A percentile compares a stretch with the other conserved stretches of the same genome.
Evolutionary conservation across 202 grass and related monocot genomes (phyloP).

Genomic region (Setaria viridis): DNA sequence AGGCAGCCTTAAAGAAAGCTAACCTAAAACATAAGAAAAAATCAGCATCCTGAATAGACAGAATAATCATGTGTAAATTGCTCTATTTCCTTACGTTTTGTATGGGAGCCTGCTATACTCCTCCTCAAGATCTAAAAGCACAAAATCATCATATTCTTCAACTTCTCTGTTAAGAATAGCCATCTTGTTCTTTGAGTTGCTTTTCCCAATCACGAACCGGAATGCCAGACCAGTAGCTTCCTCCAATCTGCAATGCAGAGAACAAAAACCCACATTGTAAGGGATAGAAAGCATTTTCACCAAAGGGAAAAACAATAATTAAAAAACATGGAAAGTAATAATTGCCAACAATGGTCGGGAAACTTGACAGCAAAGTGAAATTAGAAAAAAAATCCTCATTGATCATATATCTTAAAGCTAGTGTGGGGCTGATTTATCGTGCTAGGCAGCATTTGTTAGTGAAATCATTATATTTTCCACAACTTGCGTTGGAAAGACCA

Average conservation of each 20-base stretch:
- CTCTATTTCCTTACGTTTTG: conserved; percentile 78
- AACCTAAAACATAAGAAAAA: conserved; percentile 90
- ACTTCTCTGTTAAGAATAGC: conserved; percentile 74
- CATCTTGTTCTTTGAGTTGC: conserved; percentile 91
- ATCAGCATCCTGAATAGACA: conserved; percentile 52
- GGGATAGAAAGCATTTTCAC: conserved; percentile 7
- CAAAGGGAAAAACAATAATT: conserved; percentile 28
- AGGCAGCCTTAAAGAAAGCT: conserved; percentile 98
- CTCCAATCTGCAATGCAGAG: conserved; percentile 72
- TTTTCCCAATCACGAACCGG: conserved; percentile 93
- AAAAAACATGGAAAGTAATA: conserved; percentile 3
- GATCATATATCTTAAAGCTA: not conserved
- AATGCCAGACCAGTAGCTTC: conserved; percentile 89
- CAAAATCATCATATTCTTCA: conserved; percentile 96
- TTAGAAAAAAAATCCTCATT: not conserved
- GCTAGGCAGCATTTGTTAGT: not conserved
- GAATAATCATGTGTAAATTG: not conserved
- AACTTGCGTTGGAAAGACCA: not conserved
- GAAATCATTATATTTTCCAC: not conserved
- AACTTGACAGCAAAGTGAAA: not conserved
- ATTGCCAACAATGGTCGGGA: not conserved
- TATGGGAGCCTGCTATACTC: conserved; percentile 98
- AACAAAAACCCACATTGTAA: conserved; percentile 29
- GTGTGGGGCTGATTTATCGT: not conserved
- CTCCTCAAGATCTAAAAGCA: conserved; percentile 90